A percentile compares a stretch with the other conserved stretches of the same genome.
Evolutionary conservation across 257 asterid genomes (phyloP).

Genomic region (Schizonepeta tenuifolia): DNA sequence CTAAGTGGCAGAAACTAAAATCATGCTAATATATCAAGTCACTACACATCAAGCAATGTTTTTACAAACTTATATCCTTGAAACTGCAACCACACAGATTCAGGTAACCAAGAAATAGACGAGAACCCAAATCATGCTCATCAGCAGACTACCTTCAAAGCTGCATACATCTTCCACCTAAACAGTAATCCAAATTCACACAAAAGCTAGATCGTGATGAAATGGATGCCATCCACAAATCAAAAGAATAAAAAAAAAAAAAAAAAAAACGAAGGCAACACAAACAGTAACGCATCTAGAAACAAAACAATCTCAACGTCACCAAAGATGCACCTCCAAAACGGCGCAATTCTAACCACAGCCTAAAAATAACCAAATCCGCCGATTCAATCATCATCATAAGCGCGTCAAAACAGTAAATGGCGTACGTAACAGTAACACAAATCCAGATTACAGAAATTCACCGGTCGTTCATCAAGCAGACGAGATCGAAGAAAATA

Average conservation of each 20-base stretch:
- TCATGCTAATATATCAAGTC: constrained; percentile 6
- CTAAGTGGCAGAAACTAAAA: not conserved
- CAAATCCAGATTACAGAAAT: constrained; percentile 28
- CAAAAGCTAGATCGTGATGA: constrained; percentile 34
- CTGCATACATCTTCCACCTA: constrained; percentile 17
- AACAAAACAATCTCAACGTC: constrained; percentile 7
- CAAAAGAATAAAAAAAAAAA: not conserved
- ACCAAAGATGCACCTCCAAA: constrained; percentile 11
- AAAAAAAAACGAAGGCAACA: not conserved
- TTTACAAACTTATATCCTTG: constrained; percentile 2
- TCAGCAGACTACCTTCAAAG: constrained; percentile 14
- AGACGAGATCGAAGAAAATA: constrained; percentile 20
- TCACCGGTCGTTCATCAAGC: constrained; percentile 13
- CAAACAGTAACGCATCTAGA: constrained; percentile 27
- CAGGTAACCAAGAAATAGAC: not conserved
- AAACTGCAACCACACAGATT: constrained; percentile 15
- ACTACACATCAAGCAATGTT: not conserved
- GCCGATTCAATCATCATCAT: constrained; percentile 18
- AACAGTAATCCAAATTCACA: constrained; percentile 11
- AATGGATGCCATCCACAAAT: not conserved
- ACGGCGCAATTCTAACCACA: constrained; percentile 28
- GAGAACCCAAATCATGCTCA: constrained; percentile 10
- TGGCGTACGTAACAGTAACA: not conserved
- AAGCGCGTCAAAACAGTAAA: constrained; percentile 13
- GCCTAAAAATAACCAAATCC: constrained; percentile 9